Evolutionary conservation across 441 rosid species (phyloP).

Genomic region (Erodium texanum): DNA sequence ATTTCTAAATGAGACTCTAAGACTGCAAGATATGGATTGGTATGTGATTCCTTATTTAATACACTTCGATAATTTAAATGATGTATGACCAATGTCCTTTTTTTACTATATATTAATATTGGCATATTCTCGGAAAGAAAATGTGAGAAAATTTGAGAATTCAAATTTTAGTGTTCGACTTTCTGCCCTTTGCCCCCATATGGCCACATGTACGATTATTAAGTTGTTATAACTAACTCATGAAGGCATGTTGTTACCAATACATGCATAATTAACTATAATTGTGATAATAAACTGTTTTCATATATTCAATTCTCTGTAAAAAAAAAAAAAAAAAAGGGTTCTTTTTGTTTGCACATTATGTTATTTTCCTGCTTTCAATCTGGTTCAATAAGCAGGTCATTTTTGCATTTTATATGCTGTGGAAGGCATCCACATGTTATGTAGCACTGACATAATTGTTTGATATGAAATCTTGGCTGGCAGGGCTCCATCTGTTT

Average conservation of each 20-base stretch:
- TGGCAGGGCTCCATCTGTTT: slow-evolving; percentile 85
- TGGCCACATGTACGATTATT: neutral
- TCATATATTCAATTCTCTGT: neutral
- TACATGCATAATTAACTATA: neutral
- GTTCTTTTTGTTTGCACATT: too few relatives aligned
- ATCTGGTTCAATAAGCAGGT: neutral
- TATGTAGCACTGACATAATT: neutral
- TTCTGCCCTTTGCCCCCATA: neutral
- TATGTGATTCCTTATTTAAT: slow-evolving; percentile 26
- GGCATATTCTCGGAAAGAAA: neutral
- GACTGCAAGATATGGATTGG: slow-evolving; percentile 79
- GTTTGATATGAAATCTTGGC: neutral
- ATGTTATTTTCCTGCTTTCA: too few relatives aligned
- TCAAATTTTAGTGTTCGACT: neutral
- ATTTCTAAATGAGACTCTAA: slow-evolving; percentile 64
- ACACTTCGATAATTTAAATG: slow-evolving; percentile 17
- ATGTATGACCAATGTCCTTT: neutral
- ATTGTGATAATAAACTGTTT: neutral
- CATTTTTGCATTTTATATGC: neutral
- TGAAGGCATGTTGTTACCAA: neutral
- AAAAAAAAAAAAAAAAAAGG: too few relatives aligned
- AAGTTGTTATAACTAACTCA: neutral
- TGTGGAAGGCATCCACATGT: neutral
- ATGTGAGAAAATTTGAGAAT: neutral
- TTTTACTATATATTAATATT: neutral